Conservation (phyloP, 1,284 basidiomycete species). For the Gomphus bonarii region DNA sequence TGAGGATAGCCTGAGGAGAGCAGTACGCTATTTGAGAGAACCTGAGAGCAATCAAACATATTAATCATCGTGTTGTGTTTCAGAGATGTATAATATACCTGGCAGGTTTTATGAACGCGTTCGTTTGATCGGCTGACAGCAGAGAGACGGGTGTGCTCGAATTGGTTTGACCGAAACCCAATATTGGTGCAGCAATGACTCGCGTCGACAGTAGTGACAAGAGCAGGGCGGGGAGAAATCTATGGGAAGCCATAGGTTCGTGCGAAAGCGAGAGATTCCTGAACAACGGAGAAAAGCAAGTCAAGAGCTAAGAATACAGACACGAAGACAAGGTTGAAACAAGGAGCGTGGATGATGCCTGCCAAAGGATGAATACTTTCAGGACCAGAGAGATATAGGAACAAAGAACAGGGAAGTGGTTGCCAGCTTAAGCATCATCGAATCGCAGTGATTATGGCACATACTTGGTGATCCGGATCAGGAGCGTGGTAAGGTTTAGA, state of each 20-base stretch:
- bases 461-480: too few relatives aligned
- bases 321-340: neutral
- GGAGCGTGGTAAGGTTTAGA: too few relatives aligned
- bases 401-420: too few relatives aligned
- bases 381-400: too few relatives aligned
- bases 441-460: too few relatives aligned
- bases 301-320: neutral
- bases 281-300: neutral
- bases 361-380: too few relatives aligned
- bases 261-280: neutral
- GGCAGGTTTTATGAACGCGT: slow-evolving; percentile 1
- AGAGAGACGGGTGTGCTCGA: neutral
- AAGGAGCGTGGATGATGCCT: neutral
- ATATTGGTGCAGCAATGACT: neutral
- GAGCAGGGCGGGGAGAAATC: neutral
- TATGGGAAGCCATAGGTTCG: neutral
- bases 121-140: neutral
- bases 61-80: neutral
- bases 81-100: neutral
- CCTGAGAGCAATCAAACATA: neutral
- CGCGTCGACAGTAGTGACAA: neutral
- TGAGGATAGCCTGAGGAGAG: slow-evolving; percentile 22
- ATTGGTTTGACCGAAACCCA: neutral
- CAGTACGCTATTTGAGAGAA: slow-evolving; percentile 35
- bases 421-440: neutral